Base-by-base conservation (phyloP, 805 yeast genomes). In the Saturnispora hagleri region DNA sequence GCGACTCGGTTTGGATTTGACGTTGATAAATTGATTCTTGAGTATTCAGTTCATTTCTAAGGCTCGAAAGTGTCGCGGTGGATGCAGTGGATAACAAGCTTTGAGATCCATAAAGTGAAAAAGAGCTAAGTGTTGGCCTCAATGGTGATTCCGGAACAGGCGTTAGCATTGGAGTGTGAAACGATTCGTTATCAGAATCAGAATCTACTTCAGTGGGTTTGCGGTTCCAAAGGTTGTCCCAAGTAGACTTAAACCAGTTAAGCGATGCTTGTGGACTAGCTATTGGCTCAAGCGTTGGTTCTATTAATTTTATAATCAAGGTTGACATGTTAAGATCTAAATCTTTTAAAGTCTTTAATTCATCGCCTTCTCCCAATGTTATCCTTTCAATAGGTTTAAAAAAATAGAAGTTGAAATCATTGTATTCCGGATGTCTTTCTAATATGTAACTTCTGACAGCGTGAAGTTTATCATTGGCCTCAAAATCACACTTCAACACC, bases 271-370 rank as follows among this genome's bases (percentile, higher is more conserved):
- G 59, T 13, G 63, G 64, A 47, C 42, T 38, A 38, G 42, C 42
- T 8, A 38, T 38, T 38, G 42, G 42, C 22, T 38, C 42, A 38
- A 38, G 24, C 13, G 22, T 38, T 38, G 42, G 42, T 5, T 66
- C 69, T 3, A 63, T 42, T 4, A 93, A 90, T 61, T 86, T 85
- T 56, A 89, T 69, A 24, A 87, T 81, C 46, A 89, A 65, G 0
- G 85, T 87, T 10, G 95, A 82, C 52, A 95, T 73, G 15, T 78
- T 73, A 48, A 89, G 69, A 22, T 79, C 81, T 51, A 89, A 69
- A 3, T 71, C 75, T 26, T 62, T 63, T 38, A 89, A 69, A 3
- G 80, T 67, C 53, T 68, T 58, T 51, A 73, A 73, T 58, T 89
- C 91, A 47, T 84, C 85, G 0, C 79, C 76, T 4, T 74, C 76